Base-by-base conservation (phyloP, 2,329 filamentous ascomycete genomes). In the Pezicula radicicola region DNA sequence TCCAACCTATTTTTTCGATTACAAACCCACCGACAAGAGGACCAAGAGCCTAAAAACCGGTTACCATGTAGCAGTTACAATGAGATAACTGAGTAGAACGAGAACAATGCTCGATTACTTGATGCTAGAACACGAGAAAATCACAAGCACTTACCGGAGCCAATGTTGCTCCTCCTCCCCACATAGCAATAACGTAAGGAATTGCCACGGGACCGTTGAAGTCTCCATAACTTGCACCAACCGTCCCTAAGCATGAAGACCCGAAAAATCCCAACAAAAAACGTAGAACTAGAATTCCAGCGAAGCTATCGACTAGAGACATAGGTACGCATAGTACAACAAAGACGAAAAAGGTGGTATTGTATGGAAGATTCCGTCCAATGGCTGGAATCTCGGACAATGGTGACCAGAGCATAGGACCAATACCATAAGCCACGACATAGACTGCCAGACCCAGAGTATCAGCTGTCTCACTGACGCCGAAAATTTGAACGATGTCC, bases 331-430 rank as follows among this genome's bases (percentile, higher is more conserved):
- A 80, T 6, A 89, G 66, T 53, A 88, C 75, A 49, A 88, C 81
- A 62, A 88, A 89, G 28, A 88, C 72, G 49, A 79, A 78, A 69
- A 88, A 85, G 15, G 84, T 84, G 59, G 80, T 65, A 41, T 87
- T 78, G 66, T 89, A 89, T 4, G 84, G 78, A 0, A 80, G 79
- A 62, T 84, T 89, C 9, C 85, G 75, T 2, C 87, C 86, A 49
- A 89, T 76, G 42, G 75, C 64, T 0, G 85, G 84, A 15, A 89
- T 80, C 68, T 89, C 87, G 40, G 75, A 79, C 49, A 89, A 66
- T 0, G 86, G 87, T 0, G 82, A 81, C 69, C 81, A 88, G 33
- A 89, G 54, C 50, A 89, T 69, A 1, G 85, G 84, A 0, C 84
- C 85, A 13, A 83, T 62, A 13, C 84, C 84, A 54, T 83, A 83